A percentile compares a stretch with the other conserved stretches of the same genome.
Evolutionary conservation across 371 early-diverging fungal species (phyloP).

Genomic region (Fennellomyces sp.): DNA sequence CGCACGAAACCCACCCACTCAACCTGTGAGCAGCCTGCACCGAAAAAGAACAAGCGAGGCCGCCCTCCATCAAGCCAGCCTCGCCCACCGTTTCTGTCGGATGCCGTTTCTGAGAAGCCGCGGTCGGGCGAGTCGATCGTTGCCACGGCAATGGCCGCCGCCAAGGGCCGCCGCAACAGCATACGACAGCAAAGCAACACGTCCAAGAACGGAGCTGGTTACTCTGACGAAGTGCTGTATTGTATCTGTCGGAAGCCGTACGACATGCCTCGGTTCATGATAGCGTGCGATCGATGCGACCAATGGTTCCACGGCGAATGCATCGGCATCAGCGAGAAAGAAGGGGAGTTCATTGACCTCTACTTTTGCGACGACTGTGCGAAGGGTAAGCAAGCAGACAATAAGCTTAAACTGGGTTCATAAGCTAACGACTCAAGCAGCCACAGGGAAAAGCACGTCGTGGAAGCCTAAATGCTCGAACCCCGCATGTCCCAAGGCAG

Average conservation of each 20-base stretch:
- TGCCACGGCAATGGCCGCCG: constrained; percentile 10
- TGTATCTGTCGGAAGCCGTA: constrained; percentile 61
- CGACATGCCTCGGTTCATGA: constrained; percentile 61
- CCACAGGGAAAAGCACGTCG: constrained; percentile 46
- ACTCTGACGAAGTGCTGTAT: constrained; percentile 30
- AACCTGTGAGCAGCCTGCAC: constrained; percentile 5
- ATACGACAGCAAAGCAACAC: not conserved
- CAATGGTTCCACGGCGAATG: constrained; percentile 74
- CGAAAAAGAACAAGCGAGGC: constrained; percentile 12
- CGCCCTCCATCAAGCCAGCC: constrained; percentile 1
- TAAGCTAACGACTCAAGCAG: constrained; percentile 19
- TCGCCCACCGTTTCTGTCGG: not conserved
- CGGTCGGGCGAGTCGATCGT: constrained; percentile 1
- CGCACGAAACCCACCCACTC: not conserved
- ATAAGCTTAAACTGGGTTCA: not conserved
- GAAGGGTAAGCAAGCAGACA: constrained; percentile 25
- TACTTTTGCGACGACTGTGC: constrained; percentile 61
- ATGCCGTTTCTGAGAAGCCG: not conserved
- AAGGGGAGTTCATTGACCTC: constrained; percentile 59
- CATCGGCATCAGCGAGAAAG: constrained; percentile 59
- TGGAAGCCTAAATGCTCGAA: constrained; percentile 55
- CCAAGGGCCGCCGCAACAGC: constrained; percentile 9
- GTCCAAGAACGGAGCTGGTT: not conserved
- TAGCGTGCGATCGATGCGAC: constrained; percentile 67
- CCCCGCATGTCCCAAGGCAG: constrained; percentile 39